phyloP scores from a whole-genome alignment of 164 flowering plant species.

The Amborella trichopoda region DNA sequence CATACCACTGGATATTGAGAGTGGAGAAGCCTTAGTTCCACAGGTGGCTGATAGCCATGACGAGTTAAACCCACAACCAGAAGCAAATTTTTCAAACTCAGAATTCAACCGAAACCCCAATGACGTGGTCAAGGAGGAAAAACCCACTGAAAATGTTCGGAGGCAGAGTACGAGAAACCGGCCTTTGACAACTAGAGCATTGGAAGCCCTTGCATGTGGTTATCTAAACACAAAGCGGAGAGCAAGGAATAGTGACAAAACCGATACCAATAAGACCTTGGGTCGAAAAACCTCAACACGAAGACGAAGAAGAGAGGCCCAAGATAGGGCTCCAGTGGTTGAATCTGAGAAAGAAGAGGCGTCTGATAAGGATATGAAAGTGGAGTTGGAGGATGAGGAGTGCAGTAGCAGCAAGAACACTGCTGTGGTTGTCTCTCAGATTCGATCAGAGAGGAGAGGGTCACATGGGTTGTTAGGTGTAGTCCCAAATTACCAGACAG shows the following conservation, averaged over 20 bases:
- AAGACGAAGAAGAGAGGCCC: too few relatives aligned
- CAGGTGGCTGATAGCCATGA: constrained; percentile 9
- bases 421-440: constrained; percentile 12
- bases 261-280: too few relatives aligned
- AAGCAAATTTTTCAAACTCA: too few relatives aligned
- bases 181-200: constrained; percentile 42
- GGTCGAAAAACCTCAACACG: constrained; percentile 5
- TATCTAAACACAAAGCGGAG: constrained; percentile 19
- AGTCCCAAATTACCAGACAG: constrained; percentile 9
- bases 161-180: constrained; percentile 67
- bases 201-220: constrained; percentile 63
- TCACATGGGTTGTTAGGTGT: constrained; percentile 10
- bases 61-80: too few relatives aligned
- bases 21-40: constrained; percentile 11
- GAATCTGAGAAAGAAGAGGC: too few relatives aligned
- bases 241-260: constrained; percentile 16
- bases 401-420: constrained; percentile 11
- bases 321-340: too few relatives aligned
- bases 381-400: constrained; percentile 17
- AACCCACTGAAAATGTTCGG: constrained; percentile 14
- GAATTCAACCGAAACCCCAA: too few relatives aligned
- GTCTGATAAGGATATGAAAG: constrained; percentile 13
- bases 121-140: too few relatives aligned
- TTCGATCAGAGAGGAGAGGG: constrained; percentile 11
- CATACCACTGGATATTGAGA: constrained; percentile 31